phyloP scores from a whole-genome alignment of 2,329 filamentous ascomycete genomes.

The Alternaria tenuissima region DNA sequence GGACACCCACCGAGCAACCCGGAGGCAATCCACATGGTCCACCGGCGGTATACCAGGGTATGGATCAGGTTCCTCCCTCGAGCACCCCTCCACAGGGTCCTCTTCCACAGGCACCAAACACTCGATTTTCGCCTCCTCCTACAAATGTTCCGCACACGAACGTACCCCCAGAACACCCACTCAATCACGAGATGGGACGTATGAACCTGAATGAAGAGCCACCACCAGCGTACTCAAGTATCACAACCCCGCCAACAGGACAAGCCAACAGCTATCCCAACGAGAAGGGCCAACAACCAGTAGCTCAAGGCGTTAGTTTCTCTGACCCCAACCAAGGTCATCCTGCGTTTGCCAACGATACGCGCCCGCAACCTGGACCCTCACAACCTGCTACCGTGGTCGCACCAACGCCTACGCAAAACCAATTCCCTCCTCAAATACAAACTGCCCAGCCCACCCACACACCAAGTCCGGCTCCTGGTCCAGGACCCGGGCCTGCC shows the following conservation, averaged over 20 bases:
- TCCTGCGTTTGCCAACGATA: conserved; percentile 90
- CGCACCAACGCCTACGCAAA: conserved; percentile 43
- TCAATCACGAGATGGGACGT: conserved; percentile 86
- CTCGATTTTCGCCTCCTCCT: conserved; percentile 39
- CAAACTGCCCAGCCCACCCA: conserved; percentile 36
- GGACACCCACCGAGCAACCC: conserved; percentile 93
- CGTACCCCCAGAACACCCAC: conserved; percentile 63
- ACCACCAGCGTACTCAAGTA: conserved; percentile 92
- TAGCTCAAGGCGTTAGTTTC: conserved; percentile 37
- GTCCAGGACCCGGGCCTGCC: conserved; percentile 72
- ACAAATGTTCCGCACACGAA: conserved; percentile 19
- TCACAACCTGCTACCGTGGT: conserved; percentile 49
- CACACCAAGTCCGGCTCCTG: conserved; percentile 58
- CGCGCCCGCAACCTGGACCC: conserved; percentile 60
- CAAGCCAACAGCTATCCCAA: conserved; percentile 70
- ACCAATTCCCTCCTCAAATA: conserved; percentile 33
- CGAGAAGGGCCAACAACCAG: conserved; percentile 71
- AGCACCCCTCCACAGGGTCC: conserved; percentile 52
- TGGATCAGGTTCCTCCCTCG: conserved; percentile 67
- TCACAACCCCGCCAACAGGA: conserved; percentile 55
- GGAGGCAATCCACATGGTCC: conserved; percentile 88
- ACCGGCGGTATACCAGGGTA: conserved; percentile 89
- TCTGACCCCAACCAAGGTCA: conserved; percentile 66
- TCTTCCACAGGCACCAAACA: conserved; percentile 39
- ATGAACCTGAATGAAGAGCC: conserved; percentile 83